phyloP scores from a whole-genome alignment of 768 basidiomycete species.

The Auricularia heimuer region DNA sequence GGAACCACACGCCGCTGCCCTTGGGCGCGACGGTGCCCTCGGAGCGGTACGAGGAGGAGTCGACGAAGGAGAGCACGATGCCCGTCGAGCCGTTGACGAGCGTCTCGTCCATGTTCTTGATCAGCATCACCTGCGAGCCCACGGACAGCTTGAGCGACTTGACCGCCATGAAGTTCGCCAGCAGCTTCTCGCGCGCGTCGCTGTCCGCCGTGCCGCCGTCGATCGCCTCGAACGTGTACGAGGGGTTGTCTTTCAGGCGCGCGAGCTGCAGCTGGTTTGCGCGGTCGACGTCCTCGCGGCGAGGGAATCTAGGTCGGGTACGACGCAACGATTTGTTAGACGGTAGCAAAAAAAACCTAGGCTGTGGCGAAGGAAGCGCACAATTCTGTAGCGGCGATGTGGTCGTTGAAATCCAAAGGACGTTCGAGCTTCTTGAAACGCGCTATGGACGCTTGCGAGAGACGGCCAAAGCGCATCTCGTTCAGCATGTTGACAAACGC shows the following conservation, averaged over 20 bases:
- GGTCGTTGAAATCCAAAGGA: conserved; percentile 30
- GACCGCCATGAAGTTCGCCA: conserved; percentile 23
- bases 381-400: conserved; percentile 85
- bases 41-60: conserved; percentile 40
- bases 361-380: conserved; percentile 25
- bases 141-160: conserved; percentile 19
- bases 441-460: conserved; percentile 11
- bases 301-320: conserved; percentile 13
- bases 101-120: conserved; percentile 21
- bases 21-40: conserved; percentile 8
- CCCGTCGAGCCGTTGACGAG: conserved; percentile 58
- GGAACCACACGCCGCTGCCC: conserved; percentile 30
- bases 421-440: conserved; percentile 14
- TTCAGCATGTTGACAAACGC: conserved; percentile 22
- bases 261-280: conserved; percentile 22
- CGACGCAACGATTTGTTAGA: neutral
- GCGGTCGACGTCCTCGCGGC: conserved; percentile 24
- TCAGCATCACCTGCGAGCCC: conserved; percentile 30
- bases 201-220: conserved; percentile 18
- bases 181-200: conserved; percentile 19
- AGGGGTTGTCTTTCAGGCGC: conserved; percentile 26
- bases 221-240: conserved; percentile 17
- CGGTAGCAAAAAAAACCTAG: neutral
- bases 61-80: conserved; percentile 60
- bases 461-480: conserved; percentile 19